Base-by-base conservation (phyloP, 2,329 filamentous ascomycete species). In the Podosphaera fusca region DNA sequence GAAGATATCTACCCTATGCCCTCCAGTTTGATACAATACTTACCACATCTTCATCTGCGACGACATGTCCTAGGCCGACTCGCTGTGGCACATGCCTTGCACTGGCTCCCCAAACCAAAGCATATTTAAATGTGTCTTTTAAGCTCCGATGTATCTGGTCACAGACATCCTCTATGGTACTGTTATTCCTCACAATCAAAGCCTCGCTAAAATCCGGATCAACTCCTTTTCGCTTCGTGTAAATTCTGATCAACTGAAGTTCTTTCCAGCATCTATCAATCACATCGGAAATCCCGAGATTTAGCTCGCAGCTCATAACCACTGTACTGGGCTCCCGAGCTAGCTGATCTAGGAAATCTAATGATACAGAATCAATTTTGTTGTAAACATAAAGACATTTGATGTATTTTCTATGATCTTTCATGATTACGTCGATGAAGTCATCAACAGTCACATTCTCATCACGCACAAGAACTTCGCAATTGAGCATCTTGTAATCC, bases 371-470 rank as follows among this genome's bases (percentile, higher is more conserved):
- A 73, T 98, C 92, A 72, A 98, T 94, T 73, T 98, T 98, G 83
- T 98, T 98, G 81, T 98, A 98, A 36, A 96, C 90, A 72, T 98
- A 98, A 36, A 98, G 77, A 67, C 87, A 83, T 69, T 64, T 80
- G 74, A 98, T 95, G 75, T 98, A 98, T 70, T 94, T 98, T 67
- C 92, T 77, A 74, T 98, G 92, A 68, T 95, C 87, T 71, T 92
- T 94, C 90, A 96, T 96, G 71, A 98, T 95, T 60, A 95, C 88
- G 70, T 98, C 92, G 72, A 98, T 98, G 70, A 98, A 85, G 71
- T 98, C 90, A 72, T 98, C 92, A 40, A 98, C 88, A 0, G 92
- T 96, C 46, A 85, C 87, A 68, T 94, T 82, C 67, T 98, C 92
- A 68, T 98, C 92, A 64, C 92, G 85, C 14, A 98, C 81, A 30